Base-by-base conservation (phyloP, 331 rosid species). In the Pyrus hybrid region DNA sequence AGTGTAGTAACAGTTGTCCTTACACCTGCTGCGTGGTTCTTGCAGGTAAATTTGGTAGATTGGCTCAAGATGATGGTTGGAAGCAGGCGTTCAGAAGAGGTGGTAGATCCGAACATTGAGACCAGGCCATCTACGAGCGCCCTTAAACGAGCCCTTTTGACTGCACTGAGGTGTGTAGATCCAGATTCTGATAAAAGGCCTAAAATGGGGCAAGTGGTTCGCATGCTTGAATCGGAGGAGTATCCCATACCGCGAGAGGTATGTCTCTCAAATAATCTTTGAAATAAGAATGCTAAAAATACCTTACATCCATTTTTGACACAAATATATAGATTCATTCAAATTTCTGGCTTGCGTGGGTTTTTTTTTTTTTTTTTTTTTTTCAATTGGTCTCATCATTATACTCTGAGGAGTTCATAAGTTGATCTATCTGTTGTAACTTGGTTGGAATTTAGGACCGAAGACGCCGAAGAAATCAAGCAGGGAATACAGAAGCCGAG, bases 1-100 rank as follows among this genome's bases (percentile, higher is more conserved):
- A 6, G 30, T 21, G 29, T 16, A 35, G 54, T 23, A 51, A 58
- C 56, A 16, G 37, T 72, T 72, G 11, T 72, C 18, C 70, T 72
- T 37, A 73, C 35, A 35, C 37, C 30, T 49, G 62, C 54, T 67
- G 72, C 72, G 76, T 77, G 80, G 63, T 71, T 81, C 62, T 67
- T 88, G 79, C 82, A 93, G 98, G 98, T 93, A 45, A 93, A 93
- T 81, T 84, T 93, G 82, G 98, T 93, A 28, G 98, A 93, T 69
- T 93, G 98, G 98, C 91, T 93, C 65, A 93, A 93, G 85, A 79
- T 90, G 94, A 93, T 93, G 98, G 98, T 93, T 58, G 96, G 97
- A 74, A 91, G 80, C 76, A 88, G 91, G 85, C 97, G 87, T 13
- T 88, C 96, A 8, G 98, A 91, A 76, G 98, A 91, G 89, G 96